Evolutionary conservation across 1,284 basidiomycete species (phyloP).

Genomic region (Leccinum subrobustum): DNA sequence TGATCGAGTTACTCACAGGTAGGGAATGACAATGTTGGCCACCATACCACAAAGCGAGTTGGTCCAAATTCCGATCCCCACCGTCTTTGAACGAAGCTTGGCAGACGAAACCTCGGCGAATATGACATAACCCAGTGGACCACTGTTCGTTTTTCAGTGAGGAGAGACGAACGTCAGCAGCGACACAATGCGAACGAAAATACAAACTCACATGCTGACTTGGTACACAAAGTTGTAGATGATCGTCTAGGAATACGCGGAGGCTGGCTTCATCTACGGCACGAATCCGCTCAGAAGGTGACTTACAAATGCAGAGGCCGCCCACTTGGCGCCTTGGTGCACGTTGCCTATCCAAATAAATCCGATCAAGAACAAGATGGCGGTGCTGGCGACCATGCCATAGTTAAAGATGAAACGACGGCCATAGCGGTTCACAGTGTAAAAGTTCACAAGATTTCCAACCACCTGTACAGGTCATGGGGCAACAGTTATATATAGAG

Average conservation of each 20-base stretch:
- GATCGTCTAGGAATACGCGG: slow-evolving; percentile 17
- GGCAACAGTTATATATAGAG: neutral
- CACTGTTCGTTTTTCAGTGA: slow-evolving; percentile 13
- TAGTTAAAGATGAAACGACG: slow-evolving; percentile 31
- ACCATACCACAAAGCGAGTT: slow-evolving; percentile 27
- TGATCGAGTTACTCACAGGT: slow-evolving; percentile 21
- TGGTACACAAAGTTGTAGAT: slow-evolving; percentile 31
- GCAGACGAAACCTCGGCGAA: slow-evolving; percentile 32
- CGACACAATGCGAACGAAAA: neutral
- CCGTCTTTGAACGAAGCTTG: slow-evolving; percentile 33
- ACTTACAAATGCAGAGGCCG: slow-evolving; percentile 26
- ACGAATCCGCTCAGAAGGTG: neutral
- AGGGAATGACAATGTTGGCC: slow-evolving; percentile 26
- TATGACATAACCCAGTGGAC: slow-evolving; percentile 30
- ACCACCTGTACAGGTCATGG: neutral
- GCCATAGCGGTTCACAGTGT: slow-evolving; percentile 27
- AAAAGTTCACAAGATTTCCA: slow-evolving; percentile 26
- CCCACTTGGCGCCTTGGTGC: slow-evolving; percentile 19
- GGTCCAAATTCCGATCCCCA: slow-evolving; percentile 28
- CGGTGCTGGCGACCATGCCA: slow-evolving; percentile 27
- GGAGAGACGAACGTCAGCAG: neutral
- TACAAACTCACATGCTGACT: slow-evolving; percentile 19
- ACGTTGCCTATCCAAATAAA: slow-evolving; percentile 27
- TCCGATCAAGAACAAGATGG: slow-evolving; percentile 28
- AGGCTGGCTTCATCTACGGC: neutral